These are phyloP conservation scores for Sporothrix brunneoviolacea DNA, from an alignment of 2,329 filamentous ascomycete species.

Conservation along the genomic window DNA sequence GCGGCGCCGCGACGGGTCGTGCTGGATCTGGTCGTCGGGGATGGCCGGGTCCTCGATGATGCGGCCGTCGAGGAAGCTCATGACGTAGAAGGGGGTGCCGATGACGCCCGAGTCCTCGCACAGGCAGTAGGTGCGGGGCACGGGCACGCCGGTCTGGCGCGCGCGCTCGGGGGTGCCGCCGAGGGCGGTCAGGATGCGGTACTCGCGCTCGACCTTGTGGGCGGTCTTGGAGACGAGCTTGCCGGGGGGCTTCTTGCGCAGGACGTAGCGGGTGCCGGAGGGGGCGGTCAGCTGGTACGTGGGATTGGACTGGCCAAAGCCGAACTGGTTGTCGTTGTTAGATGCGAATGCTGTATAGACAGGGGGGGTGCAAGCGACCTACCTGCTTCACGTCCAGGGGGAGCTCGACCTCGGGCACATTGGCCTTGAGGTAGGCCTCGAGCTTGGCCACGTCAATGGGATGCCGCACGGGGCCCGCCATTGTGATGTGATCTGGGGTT, in stretches of 20 bases:
- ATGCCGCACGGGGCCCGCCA: slow-evolving; percentile 87
- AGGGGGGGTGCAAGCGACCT: too few species aligned
- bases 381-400: slow-evolving; percentile 90
- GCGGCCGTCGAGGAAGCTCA: slow-evolving; percentile 90
- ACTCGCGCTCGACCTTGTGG: slow-evolving; percentile 94
- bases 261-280: slow-evolving; percentile 66
- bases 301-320: slow-evolving; percentile 94
- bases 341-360: too few species aligned
- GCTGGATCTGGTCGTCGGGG: slow-evolving; percentile 48
- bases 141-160: slow-evolving; percentile 65
- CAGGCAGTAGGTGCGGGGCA: slow-evolving; percentile 74
- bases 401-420: slow-evolving; percentile 77
- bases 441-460: slow-evolving; percentile 78
- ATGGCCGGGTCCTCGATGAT: slow-evolving; percentile 87
- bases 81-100: slow-evolving; percentile 93
- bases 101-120: slow-evolving; percentile 77
- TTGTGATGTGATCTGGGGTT: slow-evolving; percentile 24
- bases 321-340: too few species aligned
- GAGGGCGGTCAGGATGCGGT: slow-evolving; percentile 80
- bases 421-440: slow-evolving; percentile 66
- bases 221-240: slow-evolving; percentile 87
- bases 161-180: slow-evolving; percentile 30
- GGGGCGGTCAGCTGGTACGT: slow-evolving; percentile 84
- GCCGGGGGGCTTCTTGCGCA: slow-evolving; percentile 98
- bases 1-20: slow-evolving; percentile 41